phyloP scores from a whole-genome alignment of 106 monocot species.

The Allium cepa region DNA sequence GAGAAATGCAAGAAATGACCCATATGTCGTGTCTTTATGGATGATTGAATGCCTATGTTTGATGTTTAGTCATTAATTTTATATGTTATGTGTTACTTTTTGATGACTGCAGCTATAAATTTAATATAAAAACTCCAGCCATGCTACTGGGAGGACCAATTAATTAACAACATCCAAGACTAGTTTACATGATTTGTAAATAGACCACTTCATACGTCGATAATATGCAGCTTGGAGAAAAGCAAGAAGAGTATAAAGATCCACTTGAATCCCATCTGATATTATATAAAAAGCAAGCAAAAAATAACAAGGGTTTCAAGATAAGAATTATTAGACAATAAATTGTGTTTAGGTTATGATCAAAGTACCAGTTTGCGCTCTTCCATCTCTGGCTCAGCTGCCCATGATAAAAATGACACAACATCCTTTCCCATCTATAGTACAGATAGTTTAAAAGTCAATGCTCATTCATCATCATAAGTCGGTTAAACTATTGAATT shows the following conservation, averaged over 20 bases:
- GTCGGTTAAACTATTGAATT: too few species aligned
- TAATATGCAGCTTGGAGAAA: conserved; percentile 89
- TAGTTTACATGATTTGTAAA: conserved; percentile 65
- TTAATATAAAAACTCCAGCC: background rate
- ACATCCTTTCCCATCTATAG: conserved; percentile 97
- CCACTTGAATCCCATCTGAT: conserved; percentile 93
- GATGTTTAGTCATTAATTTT: conserved; percentile 26
- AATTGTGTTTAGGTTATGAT: background rate
- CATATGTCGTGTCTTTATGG: conserved; percentile 53
- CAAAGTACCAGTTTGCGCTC: conserved; percentile 69
- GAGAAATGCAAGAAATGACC: conserved; percentile 81
- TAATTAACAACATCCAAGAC: conserved; percentile 72
- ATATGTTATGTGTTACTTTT: too few species aligned
- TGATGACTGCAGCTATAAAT: too few species aligned
- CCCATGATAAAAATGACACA: conserved; percentile 90
- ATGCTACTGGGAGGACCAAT: conserved; percentile 1
- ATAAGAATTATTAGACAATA: background rate
- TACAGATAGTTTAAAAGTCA: background rate
- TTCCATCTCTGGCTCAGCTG: conserved; percentile 91
- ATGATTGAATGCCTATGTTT: conserved; percentile 69
- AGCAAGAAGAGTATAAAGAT: conserved; percentile 76
- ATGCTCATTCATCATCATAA: too few species aligned
- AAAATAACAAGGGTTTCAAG: background rate
- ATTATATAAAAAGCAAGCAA: background rate
- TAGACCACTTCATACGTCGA: conserved; percentile 71